These are phyloP conservation scores for Penicillium canescens DNA, from an alignment of 495 filamentous ascomycete species.

Conservation along the genomic window DNA sequence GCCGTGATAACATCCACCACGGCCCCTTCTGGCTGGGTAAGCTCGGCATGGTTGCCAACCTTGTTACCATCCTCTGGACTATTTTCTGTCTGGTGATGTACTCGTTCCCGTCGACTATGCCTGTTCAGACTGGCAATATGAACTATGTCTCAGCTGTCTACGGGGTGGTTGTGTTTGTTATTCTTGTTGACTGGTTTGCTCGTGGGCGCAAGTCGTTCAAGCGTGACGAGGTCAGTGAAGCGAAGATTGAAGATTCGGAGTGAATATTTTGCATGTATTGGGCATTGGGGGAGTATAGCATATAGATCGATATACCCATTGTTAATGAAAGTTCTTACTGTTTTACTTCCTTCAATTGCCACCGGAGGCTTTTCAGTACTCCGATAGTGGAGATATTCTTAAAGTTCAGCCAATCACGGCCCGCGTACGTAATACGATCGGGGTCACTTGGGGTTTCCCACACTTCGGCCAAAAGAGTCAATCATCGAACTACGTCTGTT, in stretches of 20 bases:
- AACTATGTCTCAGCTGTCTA: slow-evolving; percentile 59
- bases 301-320: too few species aligned
- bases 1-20: slow-evolving; percentile 51
- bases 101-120: slow-evolving; percentile 40
- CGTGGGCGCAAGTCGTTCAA: slow-evolving; percentile 21
- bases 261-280: not conserved
- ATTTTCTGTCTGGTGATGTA: slow-evolving; percentile 56
- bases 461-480: slow-evolving; percentile 24
- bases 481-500: slow-evolving; percentile 15
- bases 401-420: slow-evolving; percentile 22
- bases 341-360: not conserved
- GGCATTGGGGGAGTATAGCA: not conserved
- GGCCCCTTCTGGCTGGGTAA: slow-evolving; percentile 46
- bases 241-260: slow-evolving; percentile 5
- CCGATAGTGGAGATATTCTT: slow-evolving; percentile 9
- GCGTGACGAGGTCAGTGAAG: not conserved
- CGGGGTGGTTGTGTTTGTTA: slow-evolving; percentile 42
- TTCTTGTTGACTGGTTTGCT: slow-evolving; percentile 46
- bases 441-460: slow-evolving; percentile 21
- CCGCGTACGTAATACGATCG: slow-evolving; percentile 28
- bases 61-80: slow-evolving; percentile 51
- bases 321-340: too few species aligned
- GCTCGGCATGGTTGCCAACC: slow-evolving; percentile 45
- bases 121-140: slow-evolving; percentile 49
- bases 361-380: not conserved